phyloP scores from a whole-genome alignment of 2,329 filamentous ascomycete genomes.

The Volutella citrinella region DNA sequence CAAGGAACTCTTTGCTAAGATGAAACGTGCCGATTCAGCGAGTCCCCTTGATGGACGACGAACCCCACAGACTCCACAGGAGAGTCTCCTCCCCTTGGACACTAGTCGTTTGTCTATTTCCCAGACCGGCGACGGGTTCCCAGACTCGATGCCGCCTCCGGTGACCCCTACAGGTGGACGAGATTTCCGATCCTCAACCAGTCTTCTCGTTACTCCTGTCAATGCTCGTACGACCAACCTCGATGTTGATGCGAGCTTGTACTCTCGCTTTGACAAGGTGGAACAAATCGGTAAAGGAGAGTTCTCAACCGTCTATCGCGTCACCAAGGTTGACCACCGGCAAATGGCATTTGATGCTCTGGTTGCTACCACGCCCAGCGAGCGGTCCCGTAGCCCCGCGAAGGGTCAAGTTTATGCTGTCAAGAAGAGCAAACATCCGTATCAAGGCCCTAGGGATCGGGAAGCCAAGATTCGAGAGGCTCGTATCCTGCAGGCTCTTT shows the following conservation, averaged over 20 bases:
- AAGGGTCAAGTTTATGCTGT: constrained; percentile 76
- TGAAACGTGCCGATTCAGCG: constrained; percentile 47
- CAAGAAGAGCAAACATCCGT: constrained; percentile 85
- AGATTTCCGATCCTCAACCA: constrained; percentile 48
- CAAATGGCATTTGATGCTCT: constrained; percentile 35
- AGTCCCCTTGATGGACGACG: constrained; percentile 58
- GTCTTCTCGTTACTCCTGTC: constrained; percentile 62
- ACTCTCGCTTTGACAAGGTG: constrained; percentile 75
- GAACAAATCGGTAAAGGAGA: constrained; percentile 82
- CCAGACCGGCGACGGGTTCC: constrained; percentile 43
- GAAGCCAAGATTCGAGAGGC: constrained; percentile 83
- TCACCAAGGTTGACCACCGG: constrained; percentile 44
- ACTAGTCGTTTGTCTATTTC: constrained; percentile 83
- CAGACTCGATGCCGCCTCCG: constrained; percentile 48
- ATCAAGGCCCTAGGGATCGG: constrained; percentile 75
- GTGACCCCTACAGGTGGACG: constrained; percentile 75
- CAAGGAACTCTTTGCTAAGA: constrained; percentile 50
- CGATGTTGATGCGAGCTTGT: constrained; percentile 68
- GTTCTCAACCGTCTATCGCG: constrained; percentile 89
- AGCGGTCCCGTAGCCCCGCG: constrained; percentile 49
- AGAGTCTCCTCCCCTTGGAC: constrained; percentile 71
- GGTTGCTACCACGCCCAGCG: constrained; percentile 44
- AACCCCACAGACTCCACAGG: constrained; percentile 77
- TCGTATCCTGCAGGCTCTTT: constrained; percentile 70
- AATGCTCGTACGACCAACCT: constrained; percentile 69